These are phyloP conservation scores for Cladophialophora immunda DNA, from an alignment of 2,329 filamentous ascomycete genomes.

Conservation along the genomic window DNA sequence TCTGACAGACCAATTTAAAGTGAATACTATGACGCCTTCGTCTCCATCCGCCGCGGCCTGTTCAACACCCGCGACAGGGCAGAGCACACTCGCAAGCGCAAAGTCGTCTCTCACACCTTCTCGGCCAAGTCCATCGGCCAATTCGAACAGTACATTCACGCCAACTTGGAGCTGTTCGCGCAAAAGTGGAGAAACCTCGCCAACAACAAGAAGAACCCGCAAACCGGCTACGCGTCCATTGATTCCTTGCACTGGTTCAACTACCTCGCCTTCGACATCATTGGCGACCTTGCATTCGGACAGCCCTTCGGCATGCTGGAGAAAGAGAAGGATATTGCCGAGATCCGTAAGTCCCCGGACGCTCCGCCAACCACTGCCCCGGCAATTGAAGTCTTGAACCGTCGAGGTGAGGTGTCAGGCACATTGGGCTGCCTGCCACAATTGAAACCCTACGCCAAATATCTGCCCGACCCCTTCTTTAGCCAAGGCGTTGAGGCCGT, in stretches of 20 bases:
- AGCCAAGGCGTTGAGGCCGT: constrained; percentile 76
- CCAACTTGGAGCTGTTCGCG: constrained; percentile 78
- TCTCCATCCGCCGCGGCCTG: constrained; percentile 82
- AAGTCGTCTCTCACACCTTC: constrained; percentile 88
- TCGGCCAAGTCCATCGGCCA: constrained; percentile 80
- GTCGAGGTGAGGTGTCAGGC: constrained; percentile 84
- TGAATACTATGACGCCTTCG: constrained; percentile 90
- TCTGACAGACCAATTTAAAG: constrained; percentile 51
- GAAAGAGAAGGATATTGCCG: constrained; percentile 77
- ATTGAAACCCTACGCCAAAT: constrained; percentile 81
- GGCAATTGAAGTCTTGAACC: constrained; percentile 88
- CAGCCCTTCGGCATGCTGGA: constrained; percentile 84
- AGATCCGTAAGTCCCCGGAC: constrained; percentile 71
- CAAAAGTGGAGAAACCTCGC: constrained; percentile 75
- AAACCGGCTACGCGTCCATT: constrained; percentile 67
- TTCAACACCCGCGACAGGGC: constrained; percentile 87
- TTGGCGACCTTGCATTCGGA: constrained; percentile 73
- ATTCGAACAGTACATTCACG: constrained; percentile 88
- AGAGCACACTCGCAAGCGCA: constrained; percentile 88
- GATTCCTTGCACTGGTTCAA: constrained; percentile 86
- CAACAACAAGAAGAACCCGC: constrained; percentile 51
- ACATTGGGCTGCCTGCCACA: constrained; percentile 77
- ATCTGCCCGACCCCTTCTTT: constrained; percentile 85
- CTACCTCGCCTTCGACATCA: constrained; percentile 68
- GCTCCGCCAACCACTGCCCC: constrained; percentile 73